Base-by-base conservation (phyloP, 352 stramenopile genomes). In the Paralagenidium karlingii region DNA sequence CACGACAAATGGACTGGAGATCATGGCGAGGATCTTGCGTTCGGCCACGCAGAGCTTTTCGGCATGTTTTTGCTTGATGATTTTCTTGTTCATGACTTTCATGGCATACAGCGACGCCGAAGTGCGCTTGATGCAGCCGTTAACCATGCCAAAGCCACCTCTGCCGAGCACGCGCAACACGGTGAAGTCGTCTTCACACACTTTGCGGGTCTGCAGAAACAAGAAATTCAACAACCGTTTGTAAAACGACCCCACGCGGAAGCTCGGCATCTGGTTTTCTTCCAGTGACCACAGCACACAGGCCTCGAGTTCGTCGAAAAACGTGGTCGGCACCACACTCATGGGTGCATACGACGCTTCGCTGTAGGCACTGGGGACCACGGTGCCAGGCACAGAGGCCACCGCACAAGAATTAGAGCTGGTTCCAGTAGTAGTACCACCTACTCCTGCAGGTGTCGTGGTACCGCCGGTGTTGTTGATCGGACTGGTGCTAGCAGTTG, bases 91-190 rank as follows among this genome's bases (percentile, higher is more conserved):
- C 76, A 95, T 93, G 29, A 92, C 80, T 60, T 96, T 96, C 69
- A 95, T 91, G 1, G 85, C 85, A 49, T 95, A 96, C 20, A 96
- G 55, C 28, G 73, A 82, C 9, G 67, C 63, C n/a, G 65, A 82
- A 11, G 64, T 97, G 30, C 85, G 79, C 49, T 96, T 96, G 60
- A 98, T 98, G 45, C 91, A 97, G 37, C 90, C 94, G 60, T 95
- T 96, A 20, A 98, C 94, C 63, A 96, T 88, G 33, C 94, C 94
- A 54, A 98, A 99, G 15, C 94, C 94, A 33, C 94, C 94, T 38
- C 93, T 71, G 18, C 94, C 94, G 19, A 99, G 68, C 32, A 98
- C 81, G 37, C 94, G 76, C 49, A 99, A 93, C 15, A 96, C 58
- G 26, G 89, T 94, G 51, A 98, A 99, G 49, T 98, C 92, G 28